A percentile compares a stretch with the other conserved stretches of the same genome.
Conservation (phyloP, 345 rosid species). For the Pugionium cornutum region DNA sequence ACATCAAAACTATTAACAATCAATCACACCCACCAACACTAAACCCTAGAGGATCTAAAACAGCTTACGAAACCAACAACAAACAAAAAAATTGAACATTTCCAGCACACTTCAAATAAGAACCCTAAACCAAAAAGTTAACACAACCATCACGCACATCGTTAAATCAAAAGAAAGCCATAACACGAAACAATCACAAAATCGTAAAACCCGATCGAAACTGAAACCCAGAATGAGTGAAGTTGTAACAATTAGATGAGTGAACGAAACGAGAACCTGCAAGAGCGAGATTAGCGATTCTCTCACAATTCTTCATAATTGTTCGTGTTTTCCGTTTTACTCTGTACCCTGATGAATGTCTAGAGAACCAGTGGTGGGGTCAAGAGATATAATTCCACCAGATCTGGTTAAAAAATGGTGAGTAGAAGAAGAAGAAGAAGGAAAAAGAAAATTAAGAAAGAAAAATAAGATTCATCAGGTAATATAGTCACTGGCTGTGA, state of each 20-base stretch:
- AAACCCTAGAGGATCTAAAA: slow-evolving; percentile 31
- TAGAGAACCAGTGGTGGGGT: slow-evolving; percentile 41
- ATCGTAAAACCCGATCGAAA: slow-evolving; percentile 8
- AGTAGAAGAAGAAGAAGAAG: slow-evolving; percentile 1
- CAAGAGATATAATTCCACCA: slow-evolving; percentile 23
- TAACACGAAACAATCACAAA: slow-evolving; percentile 9
- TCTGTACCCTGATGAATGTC: slow-evolving; percentile 18
- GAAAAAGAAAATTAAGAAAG: not conserved
- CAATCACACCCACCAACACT: slow-evolving; percentile 21
- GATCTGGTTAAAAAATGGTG: slow-evolving; percentile 15
- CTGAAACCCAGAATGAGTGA: not conserved
- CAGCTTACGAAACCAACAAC: not conserved
- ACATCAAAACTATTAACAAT: not conserved
- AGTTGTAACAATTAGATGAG: not conserved
- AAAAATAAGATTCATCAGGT: slow-evolving; percentile 25
- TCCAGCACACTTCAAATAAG: no score
- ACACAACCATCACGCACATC: not conserved
- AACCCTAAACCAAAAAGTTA: slow-evolving; percentile 13
- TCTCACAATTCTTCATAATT: slow-evolving; percentile 79
- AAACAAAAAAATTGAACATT: not conserved
- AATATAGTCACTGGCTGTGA: slow-evolving; percentile 27
- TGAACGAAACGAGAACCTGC: slow-evolving; percentile 55
- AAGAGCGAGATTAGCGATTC: slow-evolving; percentile 71
- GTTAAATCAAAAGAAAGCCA: slow-evolving; percentile 15
- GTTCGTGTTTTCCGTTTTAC: slow-evolving; percentile 21